Base-by-base conservation (phyloP, 495 filamentous ascomycete genomes). In the Sabuloglossum arenarium region DNA sequence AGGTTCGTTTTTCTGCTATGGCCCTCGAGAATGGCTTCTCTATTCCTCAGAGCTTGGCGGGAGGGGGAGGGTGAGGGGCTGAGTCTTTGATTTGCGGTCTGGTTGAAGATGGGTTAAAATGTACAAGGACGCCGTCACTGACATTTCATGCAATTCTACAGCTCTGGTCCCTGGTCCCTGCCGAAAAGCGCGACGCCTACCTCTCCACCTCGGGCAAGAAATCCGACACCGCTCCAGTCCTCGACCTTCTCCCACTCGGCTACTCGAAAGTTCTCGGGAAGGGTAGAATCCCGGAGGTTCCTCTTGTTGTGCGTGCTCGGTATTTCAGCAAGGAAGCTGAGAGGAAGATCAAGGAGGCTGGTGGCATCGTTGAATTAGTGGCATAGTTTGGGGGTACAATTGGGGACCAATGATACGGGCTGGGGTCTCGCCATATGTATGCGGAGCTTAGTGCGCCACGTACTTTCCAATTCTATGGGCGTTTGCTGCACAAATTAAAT, bases 241-340 rank as follows among this genome's bases (percentile, higher is more conserved):
- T 95, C 71, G 88, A 94, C 74, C 85, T 95, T 65, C 77, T 94
- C 53, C 75, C 86, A 60, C 81, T 91, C 64, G 88, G 88, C 60
- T 94, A 93, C 80, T 80, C 85, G 64, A 94, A 95, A 73, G 79
- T 94, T 59, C 79, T 93, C 63, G 88, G 88, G 68, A 95, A 95
- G 79, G 88, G 88, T 68, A 77, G 87, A 64, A 72, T 95, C 62
- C 88, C 88, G 59, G 73, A 86, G 62, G 74, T 93, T 62, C 88
- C 88, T 54, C 64, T 95, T 64, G 82, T 95, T 63, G 85, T 95
- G 65, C 82, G 85, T 67, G 88, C 88, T 59, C 73, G 88, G 65
- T 93, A 84, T 71, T 80, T 95, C 71, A 87, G 81, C 74, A 79
- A 80, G 68, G 75, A 87, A 66, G 88, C 88, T 59, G 88, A 95